Evolutionary conservation across 2,329 filamentous ascomycete species (phyloP).

Genomic region (Tolypocladium inflatum): DNA sequence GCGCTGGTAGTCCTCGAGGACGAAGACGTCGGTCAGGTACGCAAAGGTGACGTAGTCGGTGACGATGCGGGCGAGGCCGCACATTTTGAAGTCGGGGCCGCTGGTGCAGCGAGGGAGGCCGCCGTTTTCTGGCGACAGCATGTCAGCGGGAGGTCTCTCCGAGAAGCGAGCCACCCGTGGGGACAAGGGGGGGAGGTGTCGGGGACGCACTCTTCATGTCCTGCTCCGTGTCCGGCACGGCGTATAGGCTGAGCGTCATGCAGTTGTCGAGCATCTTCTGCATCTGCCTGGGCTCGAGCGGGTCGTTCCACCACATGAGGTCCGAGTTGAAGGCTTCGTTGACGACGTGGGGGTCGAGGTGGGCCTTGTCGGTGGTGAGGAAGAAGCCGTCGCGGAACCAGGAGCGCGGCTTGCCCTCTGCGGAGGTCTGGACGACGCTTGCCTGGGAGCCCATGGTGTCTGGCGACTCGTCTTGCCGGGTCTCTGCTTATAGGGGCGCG

Average conservation of each 20-base stretch:
- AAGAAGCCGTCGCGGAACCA: conserved; percentile 48
- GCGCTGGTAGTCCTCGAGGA: conserved; percentile 49
- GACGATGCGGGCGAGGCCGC: conserved; percentile 43
- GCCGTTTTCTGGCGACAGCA: conserved; percentile 16
- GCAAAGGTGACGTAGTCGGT: conserved; percentile 62
- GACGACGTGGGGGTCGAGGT: conserved; percentile 44
- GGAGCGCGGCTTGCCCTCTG: conserved; percentile 24
- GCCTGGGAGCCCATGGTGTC: conserved; percentile 9
- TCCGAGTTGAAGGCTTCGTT: conserved; percentile 47
- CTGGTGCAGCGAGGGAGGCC: conserved; percentile 17
- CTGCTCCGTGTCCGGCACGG: conserved; percentile 25
- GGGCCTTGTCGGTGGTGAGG: conserved; percentile 49
- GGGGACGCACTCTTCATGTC: conserved; percentile 27
- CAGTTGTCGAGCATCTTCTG: conserved; percentile 46
- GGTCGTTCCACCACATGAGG: conserved; percentile 50
- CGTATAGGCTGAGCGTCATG: conserved; percentile 51
- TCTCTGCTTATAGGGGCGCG: conserved; percentile 1
- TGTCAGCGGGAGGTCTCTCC: conserved; percentile 1
- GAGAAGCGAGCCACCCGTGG: not conserved
- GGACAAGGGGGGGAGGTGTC: not conserved
- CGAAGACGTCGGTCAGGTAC: conserved; percentile 60
- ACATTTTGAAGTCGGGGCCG: conserved; percentile 23
- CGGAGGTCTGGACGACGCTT: conserved; percentile 8
- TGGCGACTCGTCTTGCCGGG: not conserved
- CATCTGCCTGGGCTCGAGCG: conserved; percentile 37